These are phyloP conservation scores for Adansonia gregorii DNA, from an alignment of 441 rosid species.

Conservation along the genomic window DNA sequence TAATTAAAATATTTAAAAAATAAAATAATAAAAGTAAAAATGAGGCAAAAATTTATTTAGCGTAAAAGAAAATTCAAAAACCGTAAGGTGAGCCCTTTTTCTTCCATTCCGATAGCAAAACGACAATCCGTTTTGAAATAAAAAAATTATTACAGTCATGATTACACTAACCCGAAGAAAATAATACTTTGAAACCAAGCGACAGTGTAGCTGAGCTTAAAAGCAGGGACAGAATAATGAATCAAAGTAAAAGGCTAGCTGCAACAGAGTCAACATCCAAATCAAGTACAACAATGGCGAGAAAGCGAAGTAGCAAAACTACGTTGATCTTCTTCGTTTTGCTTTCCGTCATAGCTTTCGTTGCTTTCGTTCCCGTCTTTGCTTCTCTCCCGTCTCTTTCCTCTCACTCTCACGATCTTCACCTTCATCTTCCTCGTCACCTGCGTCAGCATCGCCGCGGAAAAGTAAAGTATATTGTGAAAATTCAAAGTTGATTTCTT, in stretches of 20 bases:
- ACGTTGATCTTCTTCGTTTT: conserved; percentile 38
- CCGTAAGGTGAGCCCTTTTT: not conserved
- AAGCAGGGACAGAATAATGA: not conserved
- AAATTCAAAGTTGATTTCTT: not conserved
- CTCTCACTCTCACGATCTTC: conserved; percentile 29
- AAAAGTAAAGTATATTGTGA: conserved; percentile 34
- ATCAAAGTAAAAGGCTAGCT: conserved; percentile 7
- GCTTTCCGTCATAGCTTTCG: conserved; percentile 44
- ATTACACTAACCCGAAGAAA: not conserved
- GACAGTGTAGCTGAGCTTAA: not conserved
- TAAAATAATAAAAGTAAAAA: no score
- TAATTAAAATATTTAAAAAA: no score
- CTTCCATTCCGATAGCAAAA: not conserved
- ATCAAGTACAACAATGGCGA: conserved; percentile 21
- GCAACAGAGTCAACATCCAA: conserved; percentile 24
- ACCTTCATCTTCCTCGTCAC: conserved; percentile 27
- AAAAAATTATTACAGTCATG: not conserved
- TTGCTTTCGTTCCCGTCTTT: conserved; percentile 56
- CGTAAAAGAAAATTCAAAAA: not conserved
- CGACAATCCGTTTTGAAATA: not conserved
- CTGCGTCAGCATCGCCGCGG: conserved; percentile 26
- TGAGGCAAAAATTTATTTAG: not conserved
- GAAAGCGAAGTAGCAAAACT: conserved; percentile 25
- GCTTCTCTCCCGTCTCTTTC: conserved; percentile 66
- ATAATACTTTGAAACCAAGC: not conserved